These are phyloP conservation scores for Knoxdaviesia capensis DNA, from an alignment of 2,329 filamentous ascomycete species.

Conservation along the genomic window DNA sequence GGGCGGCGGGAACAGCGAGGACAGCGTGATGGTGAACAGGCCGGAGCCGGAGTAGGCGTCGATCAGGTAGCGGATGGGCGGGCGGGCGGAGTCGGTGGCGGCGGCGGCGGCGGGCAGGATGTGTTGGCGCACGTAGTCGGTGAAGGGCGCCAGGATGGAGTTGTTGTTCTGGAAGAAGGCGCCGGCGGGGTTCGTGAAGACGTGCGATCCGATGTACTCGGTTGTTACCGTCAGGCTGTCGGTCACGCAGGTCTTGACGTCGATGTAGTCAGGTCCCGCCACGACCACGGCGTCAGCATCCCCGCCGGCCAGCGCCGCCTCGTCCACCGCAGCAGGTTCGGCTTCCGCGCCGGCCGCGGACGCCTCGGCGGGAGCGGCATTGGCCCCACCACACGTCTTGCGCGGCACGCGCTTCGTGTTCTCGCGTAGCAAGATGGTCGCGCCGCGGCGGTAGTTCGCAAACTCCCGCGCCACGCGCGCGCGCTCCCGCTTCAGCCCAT, in stretches of 20 bases:
- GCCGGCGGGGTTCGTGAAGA: conserved; percentile 80
- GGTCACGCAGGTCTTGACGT: conserved; percentile 78
- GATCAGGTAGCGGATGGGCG: conserved; percentile 63
- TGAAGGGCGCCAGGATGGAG: conserved; percentile 77
- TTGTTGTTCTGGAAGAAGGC: conserved; percentile 99
- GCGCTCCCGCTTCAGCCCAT: conserved; percentile 64
- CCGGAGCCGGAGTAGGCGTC: conserved; percentile 96
- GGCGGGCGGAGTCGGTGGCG: conserved; percentile 9
- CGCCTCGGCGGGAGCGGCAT: conserved; percentile 9
- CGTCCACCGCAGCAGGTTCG: conserved; percentile 33
- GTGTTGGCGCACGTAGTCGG: conserved; percentile 64
- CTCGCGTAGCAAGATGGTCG: conserved; percentile 77
- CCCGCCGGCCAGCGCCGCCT: conserved; percentile 72
- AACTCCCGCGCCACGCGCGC: conserved; percentile 52
- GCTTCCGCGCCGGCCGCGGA: conserved; percentile 16
- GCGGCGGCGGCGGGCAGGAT: conserved; percentile 35
- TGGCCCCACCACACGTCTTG: conserved; percentile 7
- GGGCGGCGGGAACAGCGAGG: conserved; percentile 48
- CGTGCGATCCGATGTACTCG: conserved; percentile 71
- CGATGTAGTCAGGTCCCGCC: conserved; percentile 36
- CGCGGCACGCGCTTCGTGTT: conserved; percentile 50
- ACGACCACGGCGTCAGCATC: conserved; percentile 21
- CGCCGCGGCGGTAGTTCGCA: conserved; percentile 54
- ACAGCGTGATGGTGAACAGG: conserved; percentile 89
- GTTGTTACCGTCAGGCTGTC: conserved; percentile 65